Percentiles rank a stretch among this genome's conserved stretches.
Conservation (phyloP, 2,329 filamentous ascomycete genomes). For the Bipolaris zeicola region DNA sequence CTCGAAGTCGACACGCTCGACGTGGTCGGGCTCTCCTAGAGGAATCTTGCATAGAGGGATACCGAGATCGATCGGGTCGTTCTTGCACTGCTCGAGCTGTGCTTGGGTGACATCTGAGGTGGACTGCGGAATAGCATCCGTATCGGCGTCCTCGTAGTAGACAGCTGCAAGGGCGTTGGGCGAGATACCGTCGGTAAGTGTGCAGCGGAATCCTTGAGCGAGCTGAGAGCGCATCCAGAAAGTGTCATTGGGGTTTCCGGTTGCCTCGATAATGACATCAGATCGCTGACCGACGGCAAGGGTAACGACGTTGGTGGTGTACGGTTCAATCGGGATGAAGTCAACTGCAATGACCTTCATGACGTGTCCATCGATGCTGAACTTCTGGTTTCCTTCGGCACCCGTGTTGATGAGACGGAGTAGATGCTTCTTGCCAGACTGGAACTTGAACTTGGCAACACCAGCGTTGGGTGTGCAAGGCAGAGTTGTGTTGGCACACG, state of each 20-base stretch:
- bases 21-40: constrained; percentile 25
- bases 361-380: constrained; percentile 51
- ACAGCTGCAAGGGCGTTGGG: constrained; percentile 58
- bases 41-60: constrained; percentile 32
- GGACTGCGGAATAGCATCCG: constrained; percentile 52
- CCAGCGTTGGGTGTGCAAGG: constrained; percentile 34
- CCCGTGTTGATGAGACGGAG: constrained; percentile 51
- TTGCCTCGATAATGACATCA: constrained; percentile 44
- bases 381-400: constrained; percentile 47
- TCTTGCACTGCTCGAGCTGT: constrained; percentile 26
- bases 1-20: constrained; percentile 26
- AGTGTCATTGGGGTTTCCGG: constrained; percentile 32
- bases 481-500: constrained; percentile 35
- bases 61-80: constrained; percentile 16
- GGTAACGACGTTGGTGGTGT: constrained; percentile 47
- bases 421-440: constrained; percentile 49
- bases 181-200: constrained; percentile 21
- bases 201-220: constrained; percentile 23
- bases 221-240: constrained; percentile 48
- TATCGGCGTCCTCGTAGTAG: constrained; percentile 67
- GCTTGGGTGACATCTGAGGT: constrained; percentile 42
- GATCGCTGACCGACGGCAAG: constrained; percentile 49
- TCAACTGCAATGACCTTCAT: constrained; percentile 51
- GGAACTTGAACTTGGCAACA: constrained; percentile 47
- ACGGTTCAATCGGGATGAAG: constrained; percentile 50